Conservation (phyloP, 192 early-diverging fungal species). For the Podila horticola region DNA sequence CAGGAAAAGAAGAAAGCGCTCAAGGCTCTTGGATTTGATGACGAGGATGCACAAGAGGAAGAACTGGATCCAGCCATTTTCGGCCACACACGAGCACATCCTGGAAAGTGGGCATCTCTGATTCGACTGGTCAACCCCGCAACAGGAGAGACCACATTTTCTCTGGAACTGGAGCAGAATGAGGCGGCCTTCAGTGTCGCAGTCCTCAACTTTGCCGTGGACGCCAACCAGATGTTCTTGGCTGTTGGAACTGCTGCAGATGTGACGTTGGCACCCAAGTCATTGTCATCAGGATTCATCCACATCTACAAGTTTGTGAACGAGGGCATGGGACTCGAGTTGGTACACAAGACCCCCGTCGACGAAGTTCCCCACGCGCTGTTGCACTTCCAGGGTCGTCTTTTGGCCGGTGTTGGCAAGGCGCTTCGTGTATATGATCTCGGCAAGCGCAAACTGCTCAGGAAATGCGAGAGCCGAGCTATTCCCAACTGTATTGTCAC, state of each 20-base stretch:
- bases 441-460: slow-evolving; percentile 88
- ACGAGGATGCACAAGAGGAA: slow-evolving; percentile 60
- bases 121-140: slow-evolving; percentile 87
- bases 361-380: slow-evolving; percentile 90
- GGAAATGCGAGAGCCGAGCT: slow-evolving; percentile 87
- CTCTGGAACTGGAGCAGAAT: slow-evolving; percentile 83
- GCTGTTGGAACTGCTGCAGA: slow-evolving; percentile 87
- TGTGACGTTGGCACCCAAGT: slow-evolving; percentile 74
- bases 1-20: slow-evolving; percentile 69
- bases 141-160: slow-evolving; percentile 71
- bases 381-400: slow-evolving; percentile 84
- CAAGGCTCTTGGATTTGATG: slow-evolving; percentile 39
- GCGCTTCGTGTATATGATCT: slow-evolving; percentile 92
- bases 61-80: slow-evolving; percentile 72
- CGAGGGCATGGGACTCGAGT: slow-evolving; percentile 73
- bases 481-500: slow-evolving; percentile 79
- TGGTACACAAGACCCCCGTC: slow-evolving; percentile 88
- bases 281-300: slow-evolving; percentile 75
- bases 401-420: slow-evolving; percentile 91
- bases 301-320: slow-evolving; percentile 77
- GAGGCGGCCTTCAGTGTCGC: slow-evolving; percentile 87
- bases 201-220: slow-evolving; percentile 67
- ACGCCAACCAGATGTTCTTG: slow-evolving; percentile 69
- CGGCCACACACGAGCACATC: slow-evolving; percentile 73
- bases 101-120: slow-evolving; percentile 89